Conservation (phyloP, 2,329 filamentous ascomycete species). For the Pyricularia sp. region DNA sequence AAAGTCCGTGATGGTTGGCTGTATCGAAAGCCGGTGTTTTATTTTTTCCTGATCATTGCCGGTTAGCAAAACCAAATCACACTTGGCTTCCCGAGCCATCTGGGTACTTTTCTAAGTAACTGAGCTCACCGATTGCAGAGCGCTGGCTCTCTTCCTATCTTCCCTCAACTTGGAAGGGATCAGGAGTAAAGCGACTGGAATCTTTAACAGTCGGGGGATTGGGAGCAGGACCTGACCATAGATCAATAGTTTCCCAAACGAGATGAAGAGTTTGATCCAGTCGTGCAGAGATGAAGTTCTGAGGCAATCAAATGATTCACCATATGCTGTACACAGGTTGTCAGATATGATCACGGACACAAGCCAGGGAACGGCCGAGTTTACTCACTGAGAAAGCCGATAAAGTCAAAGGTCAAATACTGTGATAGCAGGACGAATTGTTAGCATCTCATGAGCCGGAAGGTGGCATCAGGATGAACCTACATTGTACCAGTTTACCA, state of each 20-base stretch:
- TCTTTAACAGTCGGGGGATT: neutral
- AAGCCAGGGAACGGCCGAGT: neutral
- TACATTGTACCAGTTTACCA: conserved; percentile 2
- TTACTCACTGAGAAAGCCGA: conserved; percentile 2
- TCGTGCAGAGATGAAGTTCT: conserved; percentile 2
- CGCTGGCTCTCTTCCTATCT: neutral
- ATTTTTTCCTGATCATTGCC: neutral
- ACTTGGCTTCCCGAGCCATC: too few relatives aligned
- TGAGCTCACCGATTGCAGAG: neutral
- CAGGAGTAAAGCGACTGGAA: neutral
- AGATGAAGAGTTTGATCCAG: conserved; percentile 4
- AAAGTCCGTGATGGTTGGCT: neutral
- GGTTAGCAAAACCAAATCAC: too few relatives aligned
- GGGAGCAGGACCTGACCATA: conserved; percentile 1
- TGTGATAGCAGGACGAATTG: neutral
- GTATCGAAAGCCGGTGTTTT: conserved; percentile 2
- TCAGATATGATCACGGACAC: neutral
- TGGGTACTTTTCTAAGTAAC: neutral
- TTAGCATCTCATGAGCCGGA: neutral
- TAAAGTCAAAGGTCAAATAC: conserved; percentile 5
- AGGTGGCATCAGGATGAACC: neutral
- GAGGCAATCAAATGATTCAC: conserved; percentile 2
- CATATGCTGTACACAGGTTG: neutral
- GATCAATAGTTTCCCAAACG: conserved; percentile 1
- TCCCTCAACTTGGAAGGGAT: conserved; percentile 1